A percentile compares a stretch with the other conserved stretches of the same genome.
Conservation (phyloP, 306 rosid genomes). For the Lagenaria siceraria region DNA sequence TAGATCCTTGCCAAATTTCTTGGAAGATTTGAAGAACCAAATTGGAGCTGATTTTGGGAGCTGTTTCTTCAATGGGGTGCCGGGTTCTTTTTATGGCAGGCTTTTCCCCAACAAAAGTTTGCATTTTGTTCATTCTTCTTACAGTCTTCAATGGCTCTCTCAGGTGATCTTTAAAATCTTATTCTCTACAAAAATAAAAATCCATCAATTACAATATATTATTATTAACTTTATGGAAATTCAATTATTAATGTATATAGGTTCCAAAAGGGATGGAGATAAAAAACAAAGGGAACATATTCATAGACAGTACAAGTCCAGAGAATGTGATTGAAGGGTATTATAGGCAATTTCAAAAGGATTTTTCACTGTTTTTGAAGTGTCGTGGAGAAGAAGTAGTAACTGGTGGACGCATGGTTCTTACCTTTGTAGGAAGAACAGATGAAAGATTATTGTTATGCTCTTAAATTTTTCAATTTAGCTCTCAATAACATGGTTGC, state of each 20-base stretch:
- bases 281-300: constrained; percentile 18
- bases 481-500: constrained; percentile 25
- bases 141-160: not conserved
- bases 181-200: no score
- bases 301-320: constrained; percentile 13
- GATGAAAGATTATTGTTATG: not conserved
- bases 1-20: not conserved
- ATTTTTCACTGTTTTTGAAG: constrained; percentile 22
- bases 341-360: constrained; percentile 16
- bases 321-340: constrained; percentile 9
- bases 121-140: not conserved
- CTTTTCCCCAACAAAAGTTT: not conserved
- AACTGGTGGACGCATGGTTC: constrained; percentile 22
- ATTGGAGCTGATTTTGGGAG: not conserved
- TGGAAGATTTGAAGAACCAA: not conserved
- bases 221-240: no score
- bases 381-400: constrained; percentile 27
- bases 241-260: no score
- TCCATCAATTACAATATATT: no score
- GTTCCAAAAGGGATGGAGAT: constrained; percentile 15
- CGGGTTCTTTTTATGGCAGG: not conserved
- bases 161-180: not conserved
- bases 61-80: not conserved
- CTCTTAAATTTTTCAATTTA: constrained; percentile 6
- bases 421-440: constrained; percentile 19